A percentile compares a stretch with the other conserved stretches of the same genome.
Evolutionary conservation across 2,329 filamentous ascomycete genomes (phyloP).

Genomic region (Trichoderma asperellum): DNA sequence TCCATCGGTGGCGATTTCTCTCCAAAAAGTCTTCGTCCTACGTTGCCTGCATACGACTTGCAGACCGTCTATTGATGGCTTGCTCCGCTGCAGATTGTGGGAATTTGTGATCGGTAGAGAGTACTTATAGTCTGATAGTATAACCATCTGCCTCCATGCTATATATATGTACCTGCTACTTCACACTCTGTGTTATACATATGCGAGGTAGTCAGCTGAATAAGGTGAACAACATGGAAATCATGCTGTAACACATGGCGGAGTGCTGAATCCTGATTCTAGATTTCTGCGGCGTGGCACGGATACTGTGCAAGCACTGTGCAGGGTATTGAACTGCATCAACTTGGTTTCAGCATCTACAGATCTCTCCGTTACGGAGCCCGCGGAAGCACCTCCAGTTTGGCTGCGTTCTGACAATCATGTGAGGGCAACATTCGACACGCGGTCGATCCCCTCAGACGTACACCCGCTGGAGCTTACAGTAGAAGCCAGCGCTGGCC

Average conservation of each 20-base stretch:
- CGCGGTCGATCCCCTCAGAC: constrained; percentile 10
- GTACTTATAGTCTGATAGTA: not conserved
- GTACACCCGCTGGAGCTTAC: constrained; percentile 15
- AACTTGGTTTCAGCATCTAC: constrained; percentile 15
- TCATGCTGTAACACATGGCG: not conserved
- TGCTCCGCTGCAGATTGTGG: constrained; percentile 20
- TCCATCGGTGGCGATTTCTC: not conserved
- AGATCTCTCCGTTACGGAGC: not conserved
- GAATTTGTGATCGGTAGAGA: not conserved
- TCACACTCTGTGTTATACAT: not conserved
- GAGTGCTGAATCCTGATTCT: not conserved
- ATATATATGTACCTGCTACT: not conserved
- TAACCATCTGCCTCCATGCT: not conserved
- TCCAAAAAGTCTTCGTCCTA: constrained; percentile 5
- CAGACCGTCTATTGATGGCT: constrained; percentile 9
- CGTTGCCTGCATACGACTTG: constrained; percentile 4
- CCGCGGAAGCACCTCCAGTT: not conserved
- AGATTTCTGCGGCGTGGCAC: not conserved
- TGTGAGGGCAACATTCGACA: not conserved
- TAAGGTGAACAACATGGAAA: not conserved
- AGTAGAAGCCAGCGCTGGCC: constrained; percentile 2
- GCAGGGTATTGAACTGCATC: not conserved
- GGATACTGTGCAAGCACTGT: not conserved
- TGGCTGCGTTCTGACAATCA: not conserved
- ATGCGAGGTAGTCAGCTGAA: constrained; percentile 4